Evolutionary conservation across 495 filamentous ascomycete genomes (phyloP), one percentile per base, ranked within the genome.

Genomic region (Pyrenopolyporus hunteri): DNA sequence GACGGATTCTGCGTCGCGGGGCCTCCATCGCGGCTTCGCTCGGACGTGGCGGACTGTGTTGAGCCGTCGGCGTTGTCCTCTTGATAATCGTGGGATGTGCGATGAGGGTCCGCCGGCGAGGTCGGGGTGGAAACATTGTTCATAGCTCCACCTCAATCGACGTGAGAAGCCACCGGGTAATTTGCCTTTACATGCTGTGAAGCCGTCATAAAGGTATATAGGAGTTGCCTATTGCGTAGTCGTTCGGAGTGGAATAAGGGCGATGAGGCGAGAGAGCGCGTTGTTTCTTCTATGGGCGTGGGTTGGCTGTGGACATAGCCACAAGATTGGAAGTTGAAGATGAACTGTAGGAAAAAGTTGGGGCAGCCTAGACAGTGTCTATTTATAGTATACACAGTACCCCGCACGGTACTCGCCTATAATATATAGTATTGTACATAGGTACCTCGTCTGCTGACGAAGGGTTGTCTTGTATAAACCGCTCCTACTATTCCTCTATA

Each of bases 41-140:
- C 59, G 45, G 64, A 70, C 31, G 40, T 56, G 49, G 68, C 58
- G 39, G 66, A 62, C 40, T 42, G 58, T 60, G 64, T 28, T 51
- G 55, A 50, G 63, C 67, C 63, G 20, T 70, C 69, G 61, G 59
- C 64, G 51, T 73, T 64, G 48, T 63, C 66, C 59, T 52, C 61
- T 50, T 67, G 59, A 55, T 59, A 48, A 66, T 59, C 50, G 56
- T 66, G 63, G 49, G 67, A 68, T 33, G 61, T 67, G 45, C 69
- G 69, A 63, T 69, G 74, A 67, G 71, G 76, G 66, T 74, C 75
- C 74, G 78, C 76, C 71, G 79, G 71, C 72, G 73, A 76, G 71
- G 82, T 83, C 68, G 82, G 78, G 66, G 80, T 78, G 75, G 82
- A 69, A 78, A 83, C 86, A 87, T 87, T 73, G 83, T 82, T 86